Percentiles rank a stretch among this genome's conserved stretches.
These are phyloP conservation scores for Pyricularia sp. DNA, from an alignment of 2,329 filamentous ascomycete species.

Conservation along the genomic window DNA sequence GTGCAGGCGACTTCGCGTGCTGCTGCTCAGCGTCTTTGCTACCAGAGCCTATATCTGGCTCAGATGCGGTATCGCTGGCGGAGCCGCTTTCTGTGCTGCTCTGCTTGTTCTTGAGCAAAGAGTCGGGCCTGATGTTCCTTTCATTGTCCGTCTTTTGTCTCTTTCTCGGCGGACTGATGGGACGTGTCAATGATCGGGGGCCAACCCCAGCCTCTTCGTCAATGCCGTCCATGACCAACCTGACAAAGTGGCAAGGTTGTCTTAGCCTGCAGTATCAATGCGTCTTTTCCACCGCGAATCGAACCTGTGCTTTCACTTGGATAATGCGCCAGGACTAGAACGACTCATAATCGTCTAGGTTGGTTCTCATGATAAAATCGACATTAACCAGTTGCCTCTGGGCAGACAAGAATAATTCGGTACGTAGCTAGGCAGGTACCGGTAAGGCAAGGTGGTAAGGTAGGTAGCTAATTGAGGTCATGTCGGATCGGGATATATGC, in stretches of 20 bases:
- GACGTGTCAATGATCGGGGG: not conserved
- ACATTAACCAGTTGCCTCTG: not conserved
- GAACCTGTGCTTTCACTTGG: not conserved
- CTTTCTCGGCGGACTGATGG: conserved; percentile 4
- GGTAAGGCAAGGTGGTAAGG: too few relatives aligned
- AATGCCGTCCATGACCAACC: not conserved
- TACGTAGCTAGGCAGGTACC: too few relatives aligned
- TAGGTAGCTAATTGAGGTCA: not conserved
- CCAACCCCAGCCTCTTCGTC: not conserved
- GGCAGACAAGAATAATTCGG: not conserved
- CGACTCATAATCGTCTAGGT: not conserved
- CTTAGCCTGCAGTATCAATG: not conserved
- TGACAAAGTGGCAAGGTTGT: not conserved
- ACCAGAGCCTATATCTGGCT: not conserved
- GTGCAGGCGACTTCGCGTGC: too few relatives aligned
- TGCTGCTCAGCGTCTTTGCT: not conserved
- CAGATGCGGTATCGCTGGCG: not conserved
- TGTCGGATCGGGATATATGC: not conserved
- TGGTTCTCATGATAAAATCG: not conserved
- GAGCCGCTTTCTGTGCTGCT: not conserved
- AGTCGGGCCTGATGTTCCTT: not conserved
- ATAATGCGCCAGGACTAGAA: not conserved
- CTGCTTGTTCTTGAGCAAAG: not conserved
- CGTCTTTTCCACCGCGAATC: not conserved
- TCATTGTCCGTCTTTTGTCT: not conserved